A percentile compares a stretch with the other conserved stretches of the same genome.
These are phyloP conservation scores for Fusarium miscanthi DNA, from an alignment of 2,329 filamentous ascomycete species.

Conservation along the genomic window DNA sequence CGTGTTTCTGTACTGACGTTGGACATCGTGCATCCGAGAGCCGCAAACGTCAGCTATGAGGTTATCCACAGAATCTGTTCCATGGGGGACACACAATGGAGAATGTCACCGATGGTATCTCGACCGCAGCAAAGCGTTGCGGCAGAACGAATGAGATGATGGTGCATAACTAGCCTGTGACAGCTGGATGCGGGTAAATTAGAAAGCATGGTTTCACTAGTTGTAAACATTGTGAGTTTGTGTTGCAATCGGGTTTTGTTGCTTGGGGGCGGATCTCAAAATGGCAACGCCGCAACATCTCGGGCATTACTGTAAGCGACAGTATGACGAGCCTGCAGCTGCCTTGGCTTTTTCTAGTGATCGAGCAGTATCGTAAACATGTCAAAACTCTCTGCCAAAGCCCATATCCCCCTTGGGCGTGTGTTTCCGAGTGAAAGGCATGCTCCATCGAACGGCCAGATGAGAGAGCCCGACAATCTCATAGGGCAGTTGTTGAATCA, in stretches of 20 bases:
- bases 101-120: constrained; percentile 13
- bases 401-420: rapidly evolving
- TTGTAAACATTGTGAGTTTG: background rate
- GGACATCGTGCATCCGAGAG: background rate
- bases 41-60: background rate
- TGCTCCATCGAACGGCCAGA: background rate
- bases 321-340: constrained; percentile 65
- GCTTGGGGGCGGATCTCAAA: constrained; percentile 54
- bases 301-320: constrained; percentile 63
- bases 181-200: background rate
- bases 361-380: background rate
- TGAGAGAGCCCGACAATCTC: background rate
- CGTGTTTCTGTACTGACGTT: background rate
- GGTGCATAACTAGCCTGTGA: background rate
- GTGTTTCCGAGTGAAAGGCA: background rate
- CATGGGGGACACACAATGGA: background rate
- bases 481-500: background rate
- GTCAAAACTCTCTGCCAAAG: background rate
- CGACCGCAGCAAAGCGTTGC: background rate
- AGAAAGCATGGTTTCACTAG: background rate
- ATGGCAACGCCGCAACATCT: constrained; percentile 52
- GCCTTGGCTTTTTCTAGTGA: constrained; percentile 58
- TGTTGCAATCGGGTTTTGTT: background rate
- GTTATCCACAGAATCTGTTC: background rate
- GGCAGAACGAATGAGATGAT: background rate